A percentile compares a stretch with the other conserved stretches of the same genome.
Evolutionary conservation across 805 yeast genomes (phyloP).

Genomic region (Kazachstania bromeliacearum): DNA sequence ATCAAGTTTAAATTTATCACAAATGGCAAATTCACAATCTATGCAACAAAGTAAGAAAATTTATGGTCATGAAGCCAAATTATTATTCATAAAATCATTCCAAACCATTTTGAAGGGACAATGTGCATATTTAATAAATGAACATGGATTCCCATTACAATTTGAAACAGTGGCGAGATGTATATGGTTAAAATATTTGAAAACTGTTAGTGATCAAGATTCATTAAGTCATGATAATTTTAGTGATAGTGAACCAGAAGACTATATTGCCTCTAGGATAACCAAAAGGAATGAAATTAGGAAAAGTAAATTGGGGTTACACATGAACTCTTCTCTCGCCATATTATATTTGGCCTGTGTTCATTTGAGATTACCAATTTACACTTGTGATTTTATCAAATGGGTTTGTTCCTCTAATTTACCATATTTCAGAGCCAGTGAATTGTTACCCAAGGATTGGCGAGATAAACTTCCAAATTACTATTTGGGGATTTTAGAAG

Average conservation of each 20-base stretch:
- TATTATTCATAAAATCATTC: slow-evolving; percentile 36
- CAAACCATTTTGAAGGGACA: slow-evolving; percentile 47
- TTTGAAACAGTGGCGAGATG: slow-evolving; percentile 31
- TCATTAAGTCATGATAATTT: neutral
- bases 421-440: slow-evolving; percentile 39
- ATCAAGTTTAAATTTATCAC: slow-evolving; percentile 25
- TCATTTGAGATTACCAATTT: slow-evolving; percentile 41
- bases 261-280: slow-evolving; percentile 2
- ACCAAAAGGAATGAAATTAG: slow-evolving; percentile 7
- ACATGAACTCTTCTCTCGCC: slow-evolving; percentile 24
- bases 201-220: slow-evolving; percentile 6
- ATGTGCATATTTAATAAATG: slow-evolving; percentile 31
- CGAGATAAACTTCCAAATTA: slow-evolving; percentile 32
- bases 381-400: slow-evolving; percentile 38
- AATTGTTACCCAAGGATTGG: slow-evolving; percentile 33
- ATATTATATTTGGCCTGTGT: slow-evolving; percentile 45
- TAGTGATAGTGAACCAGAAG: neutral
- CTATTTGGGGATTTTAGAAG: slow-evolving; percentile 33
- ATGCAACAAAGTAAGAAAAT: slow-evolving; percentile 17
- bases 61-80: slow-evolving; percentile 42
- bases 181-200: slow-evolving; percentile 30
- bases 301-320: slow-evolving; percentile 11
- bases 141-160: slow-evolving; percentile 24
- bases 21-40: slow-evolving; percentile 13
- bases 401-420: slow-evolving; percentile 37